Conservation (phyloP, 2,329 filamentous ascomycete genomes). For the Coniochaeta prunicola region DNA sequence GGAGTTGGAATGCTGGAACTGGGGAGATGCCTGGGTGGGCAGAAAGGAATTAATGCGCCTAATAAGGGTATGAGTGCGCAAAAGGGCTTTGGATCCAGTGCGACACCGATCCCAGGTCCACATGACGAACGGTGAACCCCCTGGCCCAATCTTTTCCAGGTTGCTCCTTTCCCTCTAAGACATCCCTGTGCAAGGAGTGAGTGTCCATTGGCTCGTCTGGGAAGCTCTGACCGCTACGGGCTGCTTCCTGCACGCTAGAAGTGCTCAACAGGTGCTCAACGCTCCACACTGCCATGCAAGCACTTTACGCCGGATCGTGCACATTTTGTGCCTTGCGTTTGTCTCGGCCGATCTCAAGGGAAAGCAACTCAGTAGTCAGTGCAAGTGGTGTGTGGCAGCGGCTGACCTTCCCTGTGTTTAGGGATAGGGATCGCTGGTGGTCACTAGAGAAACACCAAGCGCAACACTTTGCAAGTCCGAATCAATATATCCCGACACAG, state of each 20-base stretch:
- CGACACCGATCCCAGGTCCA: conserved; percentile 11
- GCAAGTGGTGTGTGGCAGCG: not conserved
- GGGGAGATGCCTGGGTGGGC: conserved; percentile 4
- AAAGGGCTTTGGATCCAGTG: not conserved
- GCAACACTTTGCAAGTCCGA: not conserved
- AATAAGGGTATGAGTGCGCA: conserved; percentile 15
- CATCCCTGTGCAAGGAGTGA: not conserved
- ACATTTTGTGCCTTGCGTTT: not conserved
- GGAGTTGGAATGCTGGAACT: conserved; percentile 9
- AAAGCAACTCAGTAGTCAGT: too few relatives aligned
- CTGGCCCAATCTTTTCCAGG: not conserved
- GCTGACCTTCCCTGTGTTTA: not conserved
- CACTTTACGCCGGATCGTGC: not conserved
- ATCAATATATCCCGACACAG: not conserved
- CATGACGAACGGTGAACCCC: conserved; percentile 10
- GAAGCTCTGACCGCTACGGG: not conserved
- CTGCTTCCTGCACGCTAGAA: not conserved
- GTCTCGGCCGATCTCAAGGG: not conserved
- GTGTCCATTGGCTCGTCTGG: not conserved
- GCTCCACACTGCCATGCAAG: conserved; percentile 1
- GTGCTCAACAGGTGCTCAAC: not conserved
- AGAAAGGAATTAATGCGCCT: conserved; percentile 19
- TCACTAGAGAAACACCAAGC: not conserved
- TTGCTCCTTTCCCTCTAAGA: not conserved
- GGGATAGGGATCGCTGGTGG: not conserved